Evolutionary conservation across 2,329 filamentous ascomycete species (phyloP).

Genomic region (Ascochyta viciae-villosae): DNA sequence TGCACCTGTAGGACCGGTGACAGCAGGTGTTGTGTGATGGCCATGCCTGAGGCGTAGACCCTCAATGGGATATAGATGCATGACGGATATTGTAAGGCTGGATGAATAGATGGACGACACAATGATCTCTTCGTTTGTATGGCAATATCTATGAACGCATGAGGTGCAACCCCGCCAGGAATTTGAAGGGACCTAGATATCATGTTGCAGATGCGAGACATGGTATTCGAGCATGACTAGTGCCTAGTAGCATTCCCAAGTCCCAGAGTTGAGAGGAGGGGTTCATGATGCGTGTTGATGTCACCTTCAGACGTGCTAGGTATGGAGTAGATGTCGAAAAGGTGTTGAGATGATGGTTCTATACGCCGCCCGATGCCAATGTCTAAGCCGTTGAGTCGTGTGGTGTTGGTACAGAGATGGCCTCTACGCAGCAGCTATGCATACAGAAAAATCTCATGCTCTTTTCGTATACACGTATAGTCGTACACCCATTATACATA

Average conservation of each 20-base stretch:
- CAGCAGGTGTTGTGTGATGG: neutral
- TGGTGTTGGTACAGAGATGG: neutral
- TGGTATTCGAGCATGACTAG: slow-evolving; percentile 2
- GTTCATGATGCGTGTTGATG: neutral
- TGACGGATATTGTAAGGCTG: neutral
- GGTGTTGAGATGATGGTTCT: neutral
- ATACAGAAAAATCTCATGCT: neutral
- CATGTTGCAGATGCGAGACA: slow-evolving; percentile 6
- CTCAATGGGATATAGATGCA: neutral
- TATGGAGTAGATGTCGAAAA: neutral
- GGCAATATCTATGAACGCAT: neutral
- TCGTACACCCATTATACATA: slow-evolving; percentile 9
- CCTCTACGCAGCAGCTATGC: slow-evolving; percentile 2
- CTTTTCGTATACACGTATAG: slow-evolving; percentile 1
- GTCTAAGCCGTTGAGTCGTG: slow-evolving; percentile 8
- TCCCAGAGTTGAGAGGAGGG: neutral
- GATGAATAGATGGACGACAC: neutral
- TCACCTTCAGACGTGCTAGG: neutral
- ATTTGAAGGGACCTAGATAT: slow-evolving; percentile 1
- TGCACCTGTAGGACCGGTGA: neutral
- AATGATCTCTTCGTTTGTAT: neutral
- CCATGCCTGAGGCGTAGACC: neutral
- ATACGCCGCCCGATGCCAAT: slow-evolving; percentile 21
- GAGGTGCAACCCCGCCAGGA: neutral
- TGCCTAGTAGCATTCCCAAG: neutral